Evolutionary conservation across 768 basidiomycete genomes (phyloP).

Genomic region (Agaricus blazei): DNA sequence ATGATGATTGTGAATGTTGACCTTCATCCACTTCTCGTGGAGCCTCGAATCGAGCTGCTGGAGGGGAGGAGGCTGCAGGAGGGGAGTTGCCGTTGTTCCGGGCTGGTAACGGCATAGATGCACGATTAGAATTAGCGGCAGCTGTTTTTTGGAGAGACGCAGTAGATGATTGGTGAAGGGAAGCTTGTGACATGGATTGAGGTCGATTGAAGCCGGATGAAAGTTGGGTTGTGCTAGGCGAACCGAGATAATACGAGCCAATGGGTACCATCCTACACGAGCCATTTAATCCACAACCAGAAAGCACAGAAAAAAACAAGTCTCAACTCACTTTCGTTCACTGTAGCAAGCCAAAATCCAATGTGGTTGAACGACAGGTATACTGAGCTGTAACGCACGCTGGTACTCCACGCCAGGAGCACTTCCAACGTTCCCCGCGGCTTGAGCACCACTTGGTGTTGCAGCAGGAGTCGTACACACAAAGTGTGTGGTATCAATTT

Average conservation of each 20-base stretch:
- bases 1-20: slow-evolving; percentile 7
- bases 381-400: slow-evolving; percentile 88
- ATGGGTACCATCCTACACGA: slow-evolving; percentile 81
- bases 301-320: background rate
- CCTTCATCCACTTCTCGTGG: slow-evolving; percentile 45
- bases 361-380: slow-evolving; percentile 91
- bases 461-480: slow-evolving; percentile 89
- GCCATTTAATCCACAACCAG: background rate
- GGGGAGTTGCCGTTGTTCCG: slow-evolving; percentile 31
- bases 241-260: slow-evolving; percentile 74
- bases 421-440: slow-evolving; percentile 43
- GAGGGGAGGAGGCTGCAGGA: slow-evolving; percentile 13
- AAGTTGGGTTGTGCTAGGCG: slow-evolving; percentile 38
- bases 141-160: slow-evolving; percentile 26
- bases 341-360: slow-evolving; percentile 90
- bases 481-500: slow-evolving; percentile 98
- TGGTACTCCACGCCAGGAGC: slow-evolving; percentile 88
- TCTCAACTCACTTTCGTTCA: slow-evolving; percentile 66
- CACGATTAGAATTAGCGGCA: slow-evolving; percentile 40
- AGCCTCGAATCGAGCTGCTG: slow-evolving; percentile 35
- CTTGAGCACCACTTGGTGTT: slow-evolving; percentile 52
- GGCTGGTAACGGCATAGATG: slow-evolving; percentile 63
- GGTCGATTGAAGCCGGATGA: slow-evolving; percentile 44
- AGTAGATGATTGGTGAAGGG: slow-evolving; percentile 40
- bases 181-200: slow-evolving; percentile 74